Evolutionary conservation across 2,329 filamentous ascomycete genomes (phyloP).

Genomic region (Blastomyces parvus): DNA sequence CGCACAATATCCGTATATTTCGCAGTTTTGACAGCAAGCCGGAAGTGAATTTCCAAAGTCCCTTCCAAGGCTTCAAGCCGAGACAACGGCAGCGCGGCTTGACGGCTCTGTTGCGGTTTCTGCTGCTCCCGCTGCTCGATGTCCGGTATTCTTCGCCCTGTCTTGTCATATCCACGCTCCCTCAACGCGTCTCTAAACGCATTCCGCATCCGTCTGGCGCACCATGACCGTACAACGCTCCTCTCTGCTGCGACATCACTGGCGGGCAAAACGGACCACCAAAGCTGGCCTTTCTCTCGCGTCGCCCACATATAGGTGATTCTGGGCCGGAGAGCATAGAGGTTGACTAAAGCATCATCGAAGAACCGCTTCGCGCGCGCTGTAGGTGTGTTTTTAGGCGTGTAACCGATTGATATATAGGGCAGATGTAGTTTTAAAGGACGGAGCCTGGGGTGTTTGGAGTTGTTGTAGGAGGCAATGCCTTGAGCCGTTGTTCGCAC

Average conservation of each 20-base stretch:
- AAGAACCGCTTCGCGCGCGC: background rate
- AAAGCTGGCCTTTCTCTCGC: conserved; percentile 37
- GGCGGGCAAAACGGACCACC: too few species aligned
- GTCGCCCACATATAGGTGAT: conserved; percentile 28
- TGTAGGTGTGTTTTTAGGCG: background rate
- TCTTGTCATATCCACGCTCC: conserved; percentile 32
- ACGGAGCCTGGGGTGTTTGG: background rate
- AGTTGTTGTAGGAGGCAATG: background rate
- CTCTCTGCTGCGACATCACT: conserved; percentile 28
- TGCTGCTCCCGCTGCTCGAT: conserved; percentile 6
- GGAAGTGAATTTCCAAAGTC: background rate
- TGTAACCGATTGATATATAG: background rate
- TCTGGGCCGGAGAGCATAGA: conserved; percentile 28
- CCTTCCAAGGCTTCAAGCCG: background rate
- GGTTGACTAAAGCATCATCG: conserved; percentile 19
- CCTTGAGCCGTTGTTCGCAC: background rate
- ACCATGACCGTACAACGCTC: conserved; percentile 40
- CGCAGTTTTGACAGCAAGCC: background rate
- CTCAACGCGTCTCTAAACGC: conserved; percentile 40
- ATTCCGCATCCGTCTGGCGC: conserved; percentile 34
- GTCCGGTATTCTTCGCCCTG: background rate
- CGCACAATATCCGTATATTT: background rate
- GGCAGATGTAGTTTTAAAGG: background rate
- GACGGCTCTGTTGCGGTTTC: background rate
- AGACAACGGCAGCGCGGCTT: background rate